Evolutionary conservation across 371 early-diverging fungal genomes (phyloP).

Genomic region (Mortierella sp.): DNA sequence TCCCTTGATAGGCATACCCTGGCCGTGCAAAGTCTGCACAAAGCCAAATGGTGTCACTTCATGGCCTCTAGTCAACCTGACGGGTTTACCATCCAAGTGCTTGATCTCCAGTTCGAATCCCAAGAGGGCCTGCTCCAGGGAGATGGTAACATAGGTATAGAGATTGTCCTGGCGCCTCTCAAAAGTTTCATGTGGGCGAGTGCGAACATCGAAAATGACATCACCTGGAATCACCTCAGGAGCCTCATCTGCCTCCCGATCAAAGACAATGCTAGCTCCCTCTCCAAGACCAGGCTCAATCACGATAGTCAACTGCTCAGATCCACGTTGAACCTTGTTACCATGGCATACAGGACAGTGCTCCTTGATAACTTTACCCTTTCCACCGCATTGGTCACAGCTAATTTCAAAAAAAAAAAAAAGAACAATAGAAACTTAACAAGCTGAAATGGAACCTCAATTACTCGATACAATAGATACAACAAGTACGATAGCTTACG

Average conservation of each 20-base stretch:
- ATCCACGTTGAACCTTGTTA: constrained; percentile 85
- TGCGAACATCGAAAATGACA: constrained; percentile 85
- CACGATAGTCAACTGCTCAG: constrained; percentile 82
- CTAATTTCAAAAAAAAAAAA: constrained; percentile 29
- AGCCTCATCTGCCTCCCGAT: constrained; percentile 92
- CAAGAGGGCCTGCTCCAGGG: constrained; percentile 81
- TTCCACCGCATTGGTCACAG: constrained; percentile 92
- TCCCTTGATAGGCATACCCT: constrained; percentile 82
- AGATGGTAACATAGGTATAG: constrained; percentile 84
- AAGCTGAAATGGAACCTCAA: not conserved
- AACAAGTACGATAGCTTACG: constrained; percentile 56
- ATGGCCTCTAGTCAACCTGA: constrained; percentile 70
- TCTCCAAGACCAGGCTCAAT: constrained; percentile 92
- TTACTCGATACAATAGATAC: not conserved
- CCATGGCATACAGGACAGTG: constrained; percentile 90
- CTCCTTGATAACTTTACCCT: constrained; percentile 85
- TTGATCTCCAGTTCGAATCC: constrained; percentile 87
- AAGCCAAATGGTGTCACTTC: constrained; percentile 76
- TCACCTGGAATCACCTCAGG: constrained; percentile 93
- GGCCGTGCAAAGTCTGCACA: constrained; percentile 82
- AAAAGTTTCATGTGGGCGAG: constrained; percentile 85
- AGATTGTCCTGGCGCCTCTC: constrained; percentile 88
- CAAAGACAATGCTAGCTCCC: constrained; percentile 85
- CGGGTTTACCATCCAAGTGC: constrained; percentile 86
- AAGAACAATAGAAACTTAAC: constrained; percentile 2